Evolutionary conservation across 495 filamentous ascomycete species (phyloP).

Genomic region (Daldinia grandis): DNA sequence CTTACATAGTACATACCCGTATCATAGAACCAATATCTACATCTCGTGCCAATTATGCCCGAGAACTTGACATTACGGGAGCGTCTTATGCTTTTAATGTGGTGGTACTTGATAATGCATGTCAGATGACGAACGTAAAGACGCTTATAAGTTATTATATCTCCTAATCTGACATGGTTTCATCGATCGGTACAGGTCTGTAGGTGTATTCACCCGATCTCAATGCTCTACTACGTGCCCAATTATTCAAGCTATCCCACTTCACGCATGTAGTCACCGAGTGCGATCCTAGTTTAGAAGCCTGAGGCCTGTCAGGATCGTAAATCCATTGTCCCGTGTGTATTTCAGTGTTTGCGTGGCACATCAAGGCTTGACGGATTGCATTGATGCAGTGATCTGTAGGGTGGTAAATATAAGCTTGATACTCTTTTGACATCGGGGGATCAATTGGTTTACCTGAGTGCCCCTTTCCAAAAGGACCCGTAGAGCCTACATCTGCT

Average conservation of each 20-base stretch:
- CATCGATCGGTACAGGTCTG: constrained; percentile 9
- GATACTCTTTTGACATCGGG: background rate
- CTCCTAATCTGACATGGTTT: background rate
- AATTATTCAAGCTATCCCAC: constrained; percentile 41
- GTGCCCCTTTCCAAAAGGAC: constrained; percentile 16
- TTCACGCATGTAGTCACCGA: constrained; percentile 37
- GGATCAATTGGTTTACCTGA: constrained; percentile 20
- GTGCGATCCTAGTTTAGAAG: constrained; percentile 20
- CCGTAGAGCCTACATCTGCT: background rate
- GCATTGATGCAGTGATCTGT: constrained; percentile 51
- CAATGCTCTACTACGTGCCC: constrained; percentile 38
- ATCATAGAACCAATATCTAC: background rate
- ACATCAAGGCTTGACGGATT: constrained; percentile 49
- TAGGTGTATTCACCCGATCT: constrained; percentile 33
- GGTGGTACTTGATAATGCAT: background rate
- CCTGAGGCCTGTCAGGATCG: constrained; percentile 8
- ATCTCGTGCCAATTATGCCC: background rate
- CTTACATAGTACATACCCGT: constrained; percentile 2
- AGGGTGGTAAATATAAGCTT: background rate
- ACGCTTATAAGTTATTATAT: background rate
- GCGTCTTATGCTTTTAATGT: background rate
- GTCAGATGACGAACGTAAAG: background rate
- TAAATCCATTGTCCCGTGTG: constrained; percentile 38
- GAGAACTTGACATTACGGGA: background rate
- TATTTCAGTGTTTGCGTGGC: constrained; percentile 45